phyloP scores from a whole-genome alignment of 2,329 filamentous ascomycete genomes.

The Ceratocystis destructans region DNA sequence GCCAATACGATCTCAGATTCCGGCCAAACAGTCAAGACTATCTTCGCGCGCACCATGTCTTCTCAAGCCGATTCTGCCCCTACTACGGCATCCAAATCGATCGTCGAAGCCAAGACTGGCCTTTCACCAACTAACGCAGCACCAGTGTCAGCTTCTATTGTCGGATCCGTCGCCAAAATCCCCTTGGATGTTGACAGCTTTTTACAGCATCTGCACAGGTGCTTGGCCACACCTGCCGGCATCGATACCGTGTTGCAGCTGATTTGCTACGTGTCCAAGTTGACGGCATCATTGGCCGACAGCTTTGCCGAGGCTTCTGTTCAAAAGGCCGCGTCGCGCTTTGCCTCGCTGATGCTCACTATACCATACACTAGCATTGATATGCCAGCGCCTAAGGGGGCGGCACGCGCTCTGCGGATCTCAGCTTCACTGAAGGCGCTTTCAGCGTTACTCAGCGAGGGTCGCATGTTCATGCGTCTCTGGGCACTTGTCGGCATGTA shows the following conservation, averaged over 20 bases:
- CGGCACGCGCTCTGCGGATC: constrained; percentile 16
- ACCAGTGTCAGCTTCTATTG: constrained; percentile 21
- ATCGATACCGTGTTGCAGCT: constrained; percentile 58
- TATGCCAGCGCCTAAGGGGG: constrained; percentile 26
- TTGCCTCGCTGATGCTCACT: constrained; percentile 39
- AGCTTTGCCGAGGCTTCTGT: constrained; percentile 44
- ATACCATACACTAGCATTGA: constrained; percentile 36
- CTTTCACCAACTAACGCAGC: constrained; percentile 15
- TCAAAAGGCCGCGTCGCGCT: constrained; percentile 35
- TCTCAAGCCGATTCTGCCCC: not conserved
- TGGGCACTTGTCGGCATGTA: constrained; percentile 67
- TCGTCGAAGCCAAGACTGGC: constrained; percentile 10
- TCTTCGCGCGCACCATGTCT: not conserved
- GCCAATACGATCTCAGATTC: not conserved
- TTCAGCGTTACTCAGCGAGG: constrained; percentile 53
- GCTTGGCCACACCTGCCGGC: constrained; percentile 53
- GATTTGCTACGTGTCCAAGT: constrained; percentile 51
- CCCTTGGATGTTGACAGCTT: constrained; percentile 38
- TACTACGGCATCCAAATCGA: not conserved
- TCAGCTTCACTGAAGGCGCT: constrained; percentile 43
- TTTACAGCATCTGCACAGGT: constrained; percentile 43
- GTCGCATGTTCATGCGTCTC: constrained; percentile 58
- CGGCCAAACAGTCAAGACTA: not conserved
- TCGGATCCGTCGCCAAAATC: constrained; percentile 21
- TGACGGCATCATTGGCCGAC: constrained; percentile 39